Conservation (phyloP, 2,329 filamentous ascomycete genomes). For the Alternaria sp. region DNA sequence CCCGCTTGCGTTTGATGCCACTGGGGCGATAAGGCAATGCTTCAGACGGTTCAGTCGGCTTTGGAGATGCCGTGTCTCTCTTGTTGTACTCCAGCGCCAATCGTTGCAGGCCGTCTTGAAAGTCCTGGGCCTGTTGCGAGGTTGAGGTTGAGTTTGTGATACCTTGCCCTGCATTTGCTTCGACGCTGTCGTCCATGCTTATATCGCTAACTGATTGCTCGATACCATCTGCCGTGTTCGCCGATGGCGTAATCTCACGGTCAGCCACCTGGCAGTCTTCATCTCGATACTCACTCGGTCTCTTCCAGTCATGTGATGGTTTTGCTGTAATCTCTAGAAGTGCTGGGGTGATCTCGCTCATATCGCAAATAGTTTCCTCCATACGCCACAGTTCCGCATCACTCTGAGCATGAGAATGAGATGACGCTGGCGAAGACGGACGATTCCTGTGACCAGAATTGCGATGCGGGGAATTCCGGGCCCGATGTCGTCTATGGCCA, state of each 20-base stretch:
- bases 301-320: neutral
- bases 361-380: neutral
- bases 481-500: neutral
- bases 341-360: neutral
- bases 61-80: neutral
- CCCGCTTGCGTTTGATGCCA: neutral
- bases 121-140: neutral
- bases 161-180: fast-evolving
- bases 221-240: neutral
- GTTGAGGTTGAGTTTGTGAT: fast-evolving
- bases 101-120: neutral
- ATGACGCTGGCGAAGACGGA: neutral
- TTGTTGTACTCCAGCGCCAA: neutral
- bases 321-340: neutral
- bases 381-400: neutral
- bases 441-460: too few species aligned
- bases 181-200: neutral
- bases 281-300: fast-evolving
- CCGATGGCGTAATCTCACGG: neutral
- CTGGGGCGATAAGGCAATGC: neutral
- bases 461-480: too few species aligned
- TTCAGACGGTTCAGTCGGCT: neutral
- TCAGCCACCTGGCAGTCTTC: fast-evolving
- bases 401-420: neutral
- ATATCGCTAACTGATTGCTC: neutral